phyloP scores from a whole-genome alignment of 129 eudicot genomes.

The Escallonia herrerae region DNA sequence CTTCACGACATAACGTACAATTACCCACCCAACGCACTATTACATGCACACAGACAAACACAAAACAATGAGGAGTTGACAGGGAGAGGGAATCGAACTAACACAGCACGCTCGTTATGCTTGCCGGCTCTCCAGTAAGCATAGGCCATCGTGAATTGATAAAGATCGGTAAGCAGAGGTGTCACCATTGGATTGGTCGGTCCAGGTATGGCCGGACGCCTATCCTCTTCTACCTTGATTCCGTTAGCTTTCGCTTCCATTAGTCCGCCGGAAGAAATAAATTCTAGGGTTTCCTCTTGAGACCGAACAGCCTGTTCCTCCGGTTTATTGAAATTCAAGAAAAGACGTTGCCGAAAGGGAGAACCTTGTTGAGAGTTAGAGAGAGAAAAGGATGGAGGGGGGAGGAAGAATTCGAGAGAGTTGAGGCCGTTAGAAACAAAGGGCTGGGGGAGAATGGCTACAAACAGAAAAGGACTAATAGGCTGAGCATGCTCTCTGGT shows the following conservation, averaged over 20 bases:
- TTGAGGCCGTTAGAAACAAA: too few species aligned
- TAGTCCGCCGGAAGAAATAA: neutral
- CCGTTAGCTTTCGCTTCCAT: conserved; percentile 38
- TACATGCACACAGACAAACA: too few species aligned
- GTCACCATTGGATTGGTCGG: conserved; percentile 99
- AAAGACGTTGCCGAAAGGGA: neutral
- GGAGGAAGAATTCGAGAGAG: neutral
- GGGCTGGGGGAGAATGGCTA: too few species aligned
- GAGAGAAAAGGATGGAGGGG: neutral
- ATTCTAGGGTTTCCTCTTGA: conserved; percentile 26
- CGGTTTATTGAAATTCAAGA: neutral
- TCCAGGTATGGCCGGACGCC: conserved; percentile 29
- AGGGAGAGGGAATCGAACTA: conserved; percentile 14
- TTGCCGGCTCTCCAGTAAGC: conserved; percentile 99
- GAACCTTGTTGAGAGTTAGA: neutral
- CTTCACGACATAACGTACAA: too few species aligned
- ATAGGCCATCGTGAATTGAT: conserved; percentile 97
- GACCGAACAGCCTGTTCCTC: neutral
- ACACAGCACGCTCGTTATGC: conserved; percentile 94
- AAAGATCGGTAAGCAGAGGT: conserved; percentile 86
- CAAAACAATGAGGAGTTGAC: neutral
- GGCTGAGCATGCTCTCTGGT: too few species aligned
- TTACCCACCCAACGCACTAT: too few species aligned
- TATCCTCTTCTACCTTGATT: conserved; percentile 10
- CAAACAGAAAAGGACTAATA: too few species aligned